phyloP scores from a whole-genome alignment of 176 grass and related monocot genomes.

The Eleusine coracana region DNA sequence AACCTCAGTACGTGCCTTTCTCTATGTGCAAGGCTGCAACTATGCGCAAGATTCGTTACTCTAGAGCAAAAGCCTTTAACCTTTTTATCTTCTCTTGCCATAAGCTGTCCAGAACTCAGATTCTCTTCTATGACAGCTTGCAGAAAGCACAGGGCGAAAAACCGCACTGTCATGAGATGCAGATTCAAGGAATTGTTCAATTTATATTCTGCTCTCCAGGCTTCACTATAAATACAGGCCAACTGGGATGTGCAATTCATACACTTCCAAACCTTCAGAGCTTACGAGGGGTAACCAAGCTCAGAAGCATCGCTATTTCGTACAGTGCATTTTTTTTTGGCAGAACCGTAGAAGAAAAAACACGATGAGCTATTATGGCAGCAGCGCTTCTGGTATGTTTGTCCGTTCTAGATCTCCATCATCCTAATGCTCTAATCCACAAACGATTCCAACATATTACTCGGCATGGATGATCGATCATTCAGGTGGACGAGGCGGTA shows the following conservation, averaged over 20 bases:
- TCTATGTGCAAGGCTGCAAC: conserved; percentile 27
- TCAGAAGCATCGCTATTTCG: conserved; percentile 33
- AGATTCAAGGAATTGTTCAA: conserved; percentile 58
- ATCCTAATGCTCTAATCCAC: conserved; percentile 18
- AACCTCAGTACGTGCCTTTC: conserved; percentile 19
- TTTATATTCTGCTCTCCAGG: conserved; percentile 45
- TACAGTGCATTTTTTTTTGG: conserved; percentile 21
- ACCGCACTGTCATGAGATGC: conserved; percentile 47
- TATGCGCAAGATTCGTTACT: conserved; percentile 45
- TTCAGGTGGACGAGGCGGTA: conserved; percentile 52
- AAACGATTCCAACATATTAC: background rate
- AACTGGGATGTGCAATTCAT: conserved; percentile 49
- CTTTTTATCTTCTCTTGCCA: conserved; percentile 40
- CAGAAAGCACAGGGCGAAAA: conserved; percentile 19
- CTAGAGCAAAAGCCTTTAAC: conserved; percentile 42
- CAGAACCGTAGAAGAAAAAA: conserved; percentile 29
- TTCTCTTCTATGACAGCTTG: conserved; percentile 47
- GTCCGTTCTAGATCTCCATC: conserved; percentile 29
- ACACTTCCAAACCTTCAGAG: conserved; percentile 32
- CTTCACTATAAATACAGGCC: conserved; percentile 69
- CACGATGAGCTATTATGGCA: conserved; percentile 76
- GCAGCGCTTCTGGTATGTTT: conserved; percentile 74
- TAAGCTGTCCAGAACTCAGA: conserved; percentile 45
- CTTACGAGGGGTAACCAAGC: conserved; percentile 16
- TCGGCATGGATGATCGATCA: conserved; percentile 26